phyloP scores from a whole-genome alignment of 306 rosid genomes.

The Quercus parvula region DNA sequence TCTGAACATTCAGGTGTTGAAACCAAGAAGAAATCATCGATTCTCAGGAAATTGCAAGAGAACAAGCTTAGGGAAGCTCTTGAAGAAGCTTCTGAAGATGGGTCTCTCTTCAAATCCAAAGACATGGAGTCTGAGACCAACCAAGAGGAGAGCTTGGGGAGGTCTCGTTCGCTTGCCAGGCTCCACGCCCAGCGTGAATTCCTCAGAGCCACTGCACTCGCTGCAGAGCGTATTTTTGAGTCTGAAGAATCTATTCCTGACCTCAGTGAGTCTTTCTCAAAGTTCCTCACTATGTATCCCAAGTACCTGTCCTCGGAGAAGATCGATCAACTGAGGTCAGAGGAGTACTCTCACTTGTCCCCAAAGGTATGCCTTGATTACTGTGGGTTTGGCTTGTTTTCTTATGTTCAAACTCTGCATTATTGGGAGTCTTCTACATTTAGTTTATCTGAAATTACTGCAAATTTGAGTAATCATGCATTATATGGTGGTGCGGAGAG shows the following conservation, averaged over 20 bases:
- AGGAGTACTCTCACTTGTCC: constrained; percentile 71
- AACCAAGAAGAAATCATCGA: constrained; percentile 47
- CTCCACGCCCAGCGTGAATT: constrained; percentile 86
- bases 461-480: constrained; percentile 88
- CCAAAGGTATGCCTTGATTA: constrained; percentile 99
- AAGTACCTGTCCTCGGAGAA: constrained; percentile 75
- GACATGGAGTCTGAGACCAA: constrained; percentile 64
- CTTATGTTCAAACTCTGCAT: constrained; percentile 83
- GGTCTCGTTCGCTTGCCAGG: constrained; percentile 84
- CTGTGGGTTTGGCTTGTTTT: constrained; percentile 93
- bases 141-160: constrained; percentile 60
- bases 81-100: constrained; percentile 96
- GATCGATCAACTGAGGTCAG: constrained; percentile 77
- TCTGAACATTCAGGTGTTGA: constrained; percentile 41
- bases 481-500: constrained; percentile 88
- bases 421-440: constrained; percentile 96
- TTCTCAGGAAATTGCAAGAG: constrained; percentile 80
- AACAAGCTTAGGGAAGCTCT: constrained; percentile 94
- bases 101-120: constrained; percentile 69
- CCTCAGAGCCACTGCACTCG: constrained; percentile 84
- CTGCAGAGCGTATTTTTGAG: constrained; percentile 71
- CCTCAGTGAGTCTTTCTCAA: constrained; percentile 57
- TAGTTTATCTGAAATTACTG: constrained; percentile 97
- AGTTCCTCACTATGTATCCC: constrained; percentile 90
- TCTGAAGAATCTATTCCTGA: constrained; percentile 64